These are phyloP conservation scores for Lachancea kluyveri DNA, from an alignment of 805 yeast genomes.

Conservation along the genomic window DNA sequence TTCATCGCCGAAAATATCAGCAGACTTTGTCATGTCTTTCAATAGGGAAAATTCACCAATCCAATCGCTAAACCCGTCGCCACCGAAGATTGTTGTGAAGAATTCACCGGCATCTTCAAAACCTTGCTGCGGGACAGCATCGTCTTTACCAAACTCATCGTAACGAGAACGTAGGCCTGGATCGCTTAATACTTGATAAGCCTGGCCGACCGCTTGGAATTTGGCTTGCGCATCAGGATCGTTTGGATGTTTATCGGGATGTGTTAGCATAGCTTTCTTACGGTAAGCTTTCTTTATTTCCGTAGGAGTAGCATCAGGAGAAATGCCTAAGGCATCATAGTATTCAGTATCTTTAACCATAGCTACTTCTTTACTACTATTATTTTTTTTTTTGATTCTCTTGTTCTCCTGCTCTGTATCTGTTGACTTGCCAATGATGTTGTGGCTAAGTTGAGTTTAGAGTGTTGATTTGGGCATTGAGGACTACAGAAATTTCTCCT, in stretches of 20 bases:
- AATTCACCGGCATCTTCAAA: conserved; percentile 84
- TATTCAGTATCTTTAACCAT: conserved; percentile 86
- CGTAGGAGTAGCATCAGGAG: conserved; percentile 60
- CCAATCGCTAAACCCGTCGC: conserved; percentile 72
- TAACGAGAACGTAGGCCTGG: conserved; percentile 60
- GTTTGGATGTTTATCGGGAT: conserved; percentile 96
- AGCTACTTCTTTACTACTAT: conserved; percentile 1
- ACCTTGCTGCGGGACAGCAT: conserved; percentile 62
- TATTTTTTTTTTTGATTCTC: too few species aligned
- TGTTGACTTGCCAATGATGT: too few species aligned
- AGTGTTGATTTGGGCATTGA: too few species aligned
- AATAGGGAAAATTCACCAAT: conserved; percentile 71
- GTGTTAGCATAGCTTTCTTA: conserved; percentile 79
- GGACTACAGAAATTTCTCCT: too few species aligned
- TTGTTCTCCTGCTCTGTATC: too few species aligned
- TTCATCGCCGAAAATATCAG: conserved; percentile 37
- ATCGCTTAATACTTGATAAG: conserved; percentile 78
- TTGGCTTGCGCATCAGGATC: conserved; percentile 84
- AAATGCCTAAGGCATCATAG: conserved; percentile 73
- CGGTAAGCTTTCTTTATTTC: conserved; percentile 94
- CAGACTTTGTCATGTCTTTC: conserved; percentile 53
- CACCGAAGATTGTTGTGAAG: conserved; percentile 79
- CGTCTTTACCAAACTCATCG: conserved; percentile 80
- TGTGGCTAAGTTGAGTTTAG: too few species aligned
- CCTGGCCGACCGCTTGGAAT: conserved; percentile 69